Conservation (phyloP, 345 rosid genomes). For the thale cress (Arabidopsis thaliana) region DNA sequence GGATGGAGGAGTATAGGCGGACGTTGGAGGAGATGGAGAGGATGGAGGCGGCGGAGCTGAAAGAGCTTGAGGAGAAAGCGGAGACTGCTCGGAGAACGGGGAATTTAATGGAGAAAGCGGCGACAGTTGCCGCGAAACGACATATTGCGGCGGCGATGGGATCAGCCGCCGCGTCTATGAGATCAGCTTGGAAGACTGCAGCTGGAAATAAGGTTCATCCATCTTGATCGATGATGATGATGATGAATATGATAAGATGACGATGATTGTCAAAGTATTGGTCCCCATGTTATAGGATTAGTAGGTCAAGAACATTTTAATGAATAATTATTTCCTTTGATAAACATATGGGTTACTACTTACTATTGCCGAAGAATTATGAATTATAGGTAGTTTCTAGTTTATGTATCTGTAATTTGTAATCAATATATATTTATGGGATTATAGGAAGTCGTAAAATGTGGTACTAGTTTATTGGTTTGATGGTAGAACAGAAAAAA, state of each 20-base stretch:
- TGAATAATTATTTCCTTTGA: not conserved
- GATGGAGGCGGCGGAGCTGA: constrained; percentile 51
- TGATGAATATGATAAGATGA: not conserved
- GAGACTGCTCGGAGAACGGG: constrained; percentile 74
- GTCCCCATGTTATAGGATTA: not conserved
- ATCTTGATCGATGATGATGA: constrained; percentile 44
- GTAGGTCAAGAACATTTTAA: not conserved
- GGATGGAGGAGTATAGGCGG: constrained; percentile 72
- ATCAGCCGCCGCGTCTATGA: constrained; percentile 86
- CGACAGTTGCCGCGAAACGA: constrained; percentile 63
- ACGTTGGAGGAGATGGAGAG: constrained; percentile 80
- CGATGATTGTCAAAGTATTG: not conserved
- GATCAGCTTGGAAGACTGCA: constrained; percentile 71
- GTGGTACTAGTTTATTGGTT: too few species aligned
- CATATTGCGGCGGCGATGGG: constrained; percentile 78
- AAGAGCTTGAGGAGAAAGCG: constrained; percentile 54
- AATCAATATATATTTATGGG: too few species aligned
- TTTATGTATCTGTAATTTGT: not conserved
- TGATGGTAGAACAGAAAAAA: too few species aligned
- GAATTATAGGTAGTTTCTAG: not conserved
- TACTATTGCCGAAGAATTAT: not conserved
- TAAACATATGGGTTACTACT: not conserved
- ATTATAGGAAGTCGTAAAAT: too few species aligned
- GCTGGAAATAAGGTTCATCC: constrained; percentile 79
- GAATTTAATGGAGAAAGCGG: constrained; percentile 62